Base-by-base conservation (phyloP, 2,329 filamentous ascomycete species). In the Colletotrichum orchidophilum region DNA sequence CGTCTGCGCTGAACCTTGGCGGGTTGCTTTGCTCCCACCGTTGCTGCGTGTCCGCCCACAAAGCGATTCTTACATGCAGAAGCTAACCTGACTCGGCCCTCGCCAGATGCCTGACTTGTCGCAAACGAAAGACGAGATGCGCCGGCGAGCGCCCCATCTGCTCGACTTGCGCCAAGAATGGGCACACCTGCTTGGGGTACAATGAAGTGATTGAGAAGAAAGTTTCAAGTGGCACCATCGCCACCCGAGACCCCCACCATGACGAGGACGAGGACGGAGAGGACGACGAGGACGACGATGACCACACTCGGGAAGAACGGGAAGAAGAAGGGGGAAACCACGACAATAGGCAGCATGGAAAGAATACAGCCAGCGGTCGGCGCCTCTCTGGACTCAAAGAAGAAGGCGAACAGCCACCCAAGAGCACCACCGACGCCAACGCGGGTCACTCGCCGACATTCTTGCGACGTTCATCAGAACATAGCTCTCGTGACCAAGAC, bases 71-170 rank as follows among this genome's bases (percentile, higher is more conserved):
- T 29, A 29, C 33, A 35, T 60, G n/a, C 50, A 57, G 8, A 2
- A 59, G 52, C 64, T 71, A 21, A 71, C 69, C 35, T 52, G 55
- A 66, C 63, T 35, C 60, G 50, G 42, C 18, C 7, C 7, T 18
- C 31, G 63, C 49, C 49, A 92, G 90, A 72, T 93, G 92, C 81
- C 83, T 90, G 77, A 93, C 92, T 52, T 94, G 92, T 82, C 91
- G 92, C 76, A 93, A 91, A 79, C 88, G 92, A 77, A 94, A 94
- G 82, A 94, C 92, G 63, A 86, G 92, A 79, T 94, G 92, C 80
- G 92, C 91, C 55, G 92, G 92, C 73, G 92, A 93, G 81, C 90
- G 91, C 73, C 92, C 92, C 68, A 82, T 87, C 24, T 94, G 92
- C 81, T 91, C 91, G 70, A 94, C 92, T 12, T 94, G 92, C 76